These are phyloP conservation scores for Metschnikowia cubensis DNA, from an alignment of 805 yeast genomes.

Conservation along the genomic window DNA sequence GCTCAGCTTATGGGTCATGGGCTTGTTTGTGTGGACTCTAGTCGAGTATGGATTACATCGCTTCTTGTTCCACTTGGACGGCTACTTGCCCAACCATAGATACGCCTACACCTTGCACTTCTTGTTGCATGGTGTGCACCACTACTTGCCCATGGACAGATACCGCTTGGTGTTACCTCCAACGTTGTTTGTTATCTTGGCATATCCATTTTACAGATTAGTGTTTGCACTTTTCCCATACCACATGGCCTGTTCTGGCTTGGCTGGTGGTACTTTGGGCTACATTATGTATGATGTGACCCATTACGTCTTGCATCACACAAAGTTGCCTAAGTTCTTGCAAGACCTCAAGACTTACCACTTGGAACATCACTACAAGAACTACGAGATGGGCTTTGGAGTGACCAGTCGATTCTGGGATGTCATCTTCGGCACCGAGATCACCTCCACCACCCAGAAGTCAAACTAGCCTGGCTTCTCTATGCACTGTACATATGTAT, in stretches of 20 bases:
- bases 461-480: slow-evolving; percentile 18
- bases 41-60: slow-evolving; percentile 87
- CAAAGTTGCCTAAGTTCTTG: slow-evolving; percentile 69
- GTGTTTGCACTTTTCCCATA: slow-evolving; percentile 77
- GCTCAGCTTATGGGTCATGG: slow-evolving; percentile 61
- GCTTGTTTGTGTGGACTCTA: slow-evolving; percentile 91
- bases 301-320: slow-evolving; percentile 93
- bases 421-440: slow-evolving; percentile 77
- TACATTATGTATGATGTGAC: slow-evolving; percentile 87
- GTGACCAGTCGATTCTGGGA: slow-evolving; percentile 96
- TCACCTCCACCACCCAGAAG: slow-evolving; percentile 50
- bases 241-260: slow-evolving; percentile 83
- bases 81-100: slow-evolving; percentile 76
- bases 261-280: slow-evolving; percentile 95
- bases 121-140: slow-evolving; percentile 93
- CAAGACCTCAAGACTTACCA: slow-evolving; percentile 85
- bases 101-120: slow-evolving; percentile 79
- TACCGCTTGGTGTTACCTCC: slow-evolving; percentile 96
- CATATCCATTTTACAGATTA: slow-evolving; percentile 74
- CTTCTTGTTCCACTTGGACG: slow-evolving; percentile 88
- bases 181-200: slow-evolving; percentile 64
- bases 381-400: slow-evolving; percentile 95
- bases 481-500: neutral
- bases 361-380: slow-evolving; percentile 96
- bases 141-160: slow-evolving; percentile 95